A percentile compares a stretch with the other conserved stretches of the same genome.
phyloP scores from a whole-genome alignment of 2,329 filamentous ascomycete genomes.

The Trichoderma sp. region DNA sequence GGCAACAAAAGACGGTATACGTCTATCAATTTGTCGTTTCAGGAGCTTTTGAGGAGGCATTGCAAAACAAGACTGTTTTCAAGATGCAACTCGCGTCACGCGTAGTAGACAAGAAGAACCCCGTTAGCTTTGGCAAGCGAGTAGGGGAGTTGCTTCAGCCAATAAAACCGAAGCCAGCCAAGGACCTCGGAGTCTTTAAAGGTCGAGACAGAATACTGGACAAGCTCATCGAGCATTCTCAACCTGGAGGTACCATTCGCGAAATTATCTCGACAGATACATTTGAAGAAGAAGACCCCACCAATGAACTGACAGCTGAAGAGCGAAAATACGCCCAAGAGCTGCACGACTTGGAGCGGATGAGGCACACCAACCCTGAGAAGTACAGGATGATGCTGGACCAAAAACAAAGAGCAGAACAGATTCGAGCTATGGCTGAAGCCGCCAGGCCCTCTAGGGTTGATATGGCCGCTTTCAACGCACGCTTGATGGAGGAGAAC shows the following conservation, averaged over 20 bases:
- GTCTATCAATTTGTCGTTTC: constrained; percentile 81
- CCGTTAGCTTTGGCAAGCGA: constrained; percentile 63
- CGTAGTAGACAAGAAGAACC: constrained; percentile 82
- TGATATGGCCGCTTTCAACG: background rate
- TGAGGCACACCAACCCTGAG: constrained; percentile 37
- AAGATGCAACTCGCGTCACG: constrained; percentile 78
- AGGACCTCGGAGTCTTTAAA: constrained; percentile 53
- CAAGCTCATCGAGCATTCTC: constrained; percentile 43
- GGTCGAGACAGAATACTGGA: constrained; percentile 67
- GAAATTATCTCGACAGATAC: constrained; percentile 69
- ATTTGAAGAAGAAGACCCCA: constrained; percentile 69
- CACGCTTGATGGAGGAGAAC: background rate
- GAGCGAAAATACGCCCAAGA: constrained; percentile 58
- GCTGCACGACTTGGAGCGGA: constrained; percentile 36
- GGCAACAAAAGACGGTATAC: constrained; percentile 76
- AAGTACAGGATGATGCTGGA: constrained; percentile 32
- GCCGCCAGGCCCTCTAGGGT: too few species aligned
- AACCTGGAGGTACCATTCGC: constrained; percentile 45
- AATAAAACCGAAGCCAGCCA: constrained; percentile 53
- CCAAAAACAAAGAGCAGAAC: constrained; percentile 8
- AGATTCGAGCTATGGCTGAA: background rate
- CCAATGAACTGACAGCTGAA: constrained; percentile 55
- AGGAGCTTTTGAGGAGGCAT: constrained; percentile 75
- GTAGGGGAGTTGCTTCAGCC: constrained; percentile 58
- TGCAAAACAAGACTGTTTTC: constrained; percentile 76